Percentiles rank a stretch among this genome's conserved stretches.
These are phyloP conservation scores for Macadamia tetraphylla DNA, from an alignment of 164 flowering plant genomes.

Conservation along the genomic window DNA sequence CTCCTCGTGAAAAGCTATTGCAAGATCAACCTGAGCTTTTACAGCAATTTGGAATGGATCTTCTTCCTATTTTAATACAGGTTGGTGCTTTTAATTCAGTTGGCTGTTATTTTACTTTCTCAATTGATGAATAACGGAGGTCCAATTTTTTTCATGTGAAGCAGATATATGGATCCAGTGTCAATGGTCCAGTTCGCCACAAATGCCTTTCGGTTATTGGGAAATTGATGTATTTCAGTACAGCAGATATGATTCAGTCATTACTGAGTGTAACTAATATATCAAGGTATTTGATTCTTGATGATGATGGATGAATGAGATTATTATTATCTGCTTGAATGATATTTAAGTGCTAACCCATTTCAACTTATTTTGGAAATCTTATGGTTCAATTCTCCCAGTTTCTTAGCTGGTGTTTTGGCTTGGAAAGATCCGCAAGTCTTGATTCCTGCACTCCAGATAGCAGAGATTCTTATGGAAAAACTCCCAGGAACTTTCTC, in stretches of 20 bases:
- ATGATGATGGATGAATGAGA: too few relatives aligned
- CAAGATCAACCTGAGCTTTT: conserved; percentile 92
- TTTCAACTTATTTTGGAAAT: background rate
- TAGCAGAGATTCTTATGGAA: conserved; percentile 94
- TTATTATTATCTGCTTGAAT: background rate
- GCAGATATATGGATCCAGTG: conserved; percentile 98
- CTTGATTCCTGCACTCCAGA: conserved; percentile 86
- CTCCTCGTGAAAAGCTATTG: conserved; percentile 71
- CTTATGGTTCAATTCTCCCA: conserved; percentile 20
- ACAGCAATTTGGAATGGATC: conserved; percentile 92
- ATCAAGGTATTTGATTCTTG: conserved; percentile 54
- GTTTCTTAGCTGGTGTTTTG: conserved; percentile 92
- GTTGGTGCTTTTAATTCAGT: conserved; percentile 29
- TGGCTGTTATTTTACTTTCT: conserved; percentile 4
- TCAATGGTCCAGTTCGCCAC: conserved; percentile 92
- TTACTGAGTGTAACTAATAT: conserved; percentile 68
- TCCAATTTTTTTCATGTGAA: conserved; percentile 5
- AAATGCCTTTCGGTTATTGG: conserved; percentile 94
- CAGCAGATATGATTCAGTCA: conserved; percentile 84
- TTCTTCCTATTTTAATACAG: conserved; percentile 90
- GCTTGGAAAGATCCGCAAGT: conserved; percentile 99
- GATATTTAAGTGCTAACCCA: background rate
- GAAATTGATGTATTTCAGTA: conserved; percentile 93
- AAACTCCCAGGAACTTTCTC: conserved; percentile 90
- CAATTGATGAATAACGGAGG: conserved; percentile 2